These are phyloP conservation scores for Polymyxa betae DNA, from an alignment of 208 protist genomes.

Conservation along the genomic window DNA sequence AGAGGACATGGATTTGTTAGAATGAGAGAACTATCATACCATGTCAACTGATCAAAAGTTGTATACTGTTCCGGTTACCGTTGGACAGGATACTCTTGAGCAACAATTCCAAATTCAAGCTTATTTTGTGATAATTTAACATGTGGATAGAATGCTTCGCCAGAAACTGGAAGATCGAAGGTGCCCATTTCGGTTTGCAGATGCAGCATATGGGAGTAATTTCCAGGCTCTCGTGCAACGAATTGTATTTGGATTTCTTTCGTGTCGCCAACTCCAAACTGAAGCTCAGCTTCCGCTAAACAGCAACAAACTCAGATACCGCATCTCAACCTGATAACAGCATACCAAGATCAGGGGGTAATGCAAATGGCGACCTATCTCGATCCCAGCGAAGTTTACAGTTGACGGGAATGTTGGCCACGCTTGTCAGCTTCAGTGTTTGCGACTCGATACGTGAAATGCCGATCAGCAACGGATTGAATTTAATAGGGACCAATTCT, in stretches of 20 bases:
- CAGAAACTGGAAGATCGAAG: not conserved
- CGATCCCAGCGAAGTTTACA: not conserved
- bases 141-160: conserved; percentile 7
- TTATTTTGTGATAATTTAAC: not conserved
- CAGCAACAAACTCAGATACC: not conserved
- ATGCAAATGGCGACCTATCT: not conserved
- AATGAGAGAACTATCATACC: not conserved
- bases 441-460: not conserved
- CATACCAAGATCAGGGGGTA: not conserved
- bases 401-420: not conserved
- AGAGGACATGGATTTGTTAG: conserved; percentile 38
- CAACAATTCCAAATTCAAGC: conserved; percentile 23
- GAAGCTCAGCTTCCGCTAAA: not conserved
- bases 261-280: not conserved
- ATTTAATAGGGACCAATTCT: not conserved
- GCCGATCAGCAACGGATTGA: conserved; percentile 22
- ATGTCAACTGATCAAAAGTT: not conserved
- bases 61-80: not conserved
- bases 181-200: conserved; percentile 32
- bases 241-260: not conserved
- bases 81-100: not conserved
- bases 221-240: not conserved
- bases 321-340: not conserved
- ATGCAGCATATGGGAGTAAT: not conserved
- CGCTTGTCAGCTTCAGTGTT: not conserved